Percentiles rank a stretch among this genome's conserved stretches.
phyloP scores from a whole-genome alignment of 164 flowering plant genomes.

The Berberis vulgaris region DNA sequence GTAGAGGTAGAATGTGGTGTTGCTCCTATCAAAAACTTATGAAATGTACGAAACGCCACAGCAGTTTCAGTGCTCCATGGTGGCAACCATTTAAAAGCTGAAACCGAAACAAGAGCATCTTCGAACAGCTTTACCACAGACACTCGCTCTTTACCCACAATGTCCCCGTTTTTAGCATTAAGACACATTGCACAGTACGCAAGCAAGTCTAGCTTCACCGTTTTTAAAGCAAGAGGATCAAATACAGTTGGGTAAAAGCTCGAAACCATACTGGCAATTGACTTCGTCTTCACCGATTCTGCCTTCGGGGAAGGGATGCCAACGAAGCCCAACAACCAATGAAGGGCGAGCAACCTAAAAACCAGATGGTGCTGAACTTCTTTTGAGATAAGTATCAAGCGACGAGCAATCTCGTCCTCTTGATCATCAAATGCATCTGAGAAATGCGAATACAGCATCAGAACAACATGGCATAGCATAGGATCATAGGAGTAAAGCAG shows the following conservation, averaged over 20 bases:
- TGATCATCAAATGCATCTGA: conserved; percentile 74
- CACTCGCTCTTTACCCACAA: conserved; percentile 14
- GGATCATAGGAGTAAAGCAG: conserved; percentile 81
- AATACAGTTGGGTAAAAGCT: conserved; percentile 62
- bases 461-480: conserved; percentile 66
- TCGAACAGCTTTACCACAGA: conserved; percentile 51
- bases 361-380: conserved; percentile 59
- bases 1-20: conserved; percentile 45
- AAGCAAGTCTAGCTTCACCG: conserved; percentile 75
- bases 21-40: conserved; percentile 70
- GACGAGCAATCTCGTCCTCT: conserved; percentile 53
- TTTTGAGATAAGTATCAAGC: conserved; percentile 55
- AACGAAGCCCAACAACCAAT: conserved; percentile 75
- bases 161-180: conserved; percentile 15
- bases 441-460: conserved; percentile 56
- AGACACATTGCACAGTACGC: conserved; percentile 43
- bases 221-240: conserved; percentile 82
- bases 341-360: conserved; percentile 70
- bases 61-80: conserved; percentile 90
- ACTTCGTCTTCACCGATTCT: conserved; percentile 26
- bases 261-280: conserved; percentile 30
- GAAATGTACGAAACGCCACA: conserved; percentile 72
- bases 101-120: conserved; percentile 70
- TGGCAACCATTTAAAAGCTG: conserved; percentile 84
- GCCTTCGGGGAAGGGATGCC: conserved; percentile 23